Base-by-base conservation (phyloP, 164 flowering plant genomes). In the Litsea cubeba region DNA sequence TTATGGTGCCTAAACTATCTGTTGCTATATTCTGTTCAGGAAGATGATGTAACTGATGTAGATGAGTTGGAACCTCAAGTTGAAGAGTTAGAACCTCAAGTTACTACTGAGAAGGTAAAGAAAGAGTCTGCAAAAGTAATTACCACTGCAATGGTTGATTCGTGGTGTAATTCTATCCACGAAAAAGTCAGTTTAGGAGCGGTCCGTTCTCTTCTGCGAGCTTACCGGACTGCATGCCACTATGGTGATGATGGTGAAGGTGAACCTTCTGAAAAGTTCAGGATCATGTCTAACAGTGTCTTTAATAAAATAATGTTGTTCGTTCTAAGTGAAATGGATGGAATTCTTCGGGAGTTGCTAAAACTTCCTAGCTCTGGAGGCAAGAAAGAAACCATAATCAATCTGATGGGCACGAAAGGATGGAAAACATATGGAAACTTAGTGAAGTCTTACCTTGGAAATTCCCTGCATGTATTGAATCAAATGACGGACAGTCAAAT, bases 401-500 rank as follows among this genome's bases (percentile, higher is more conserved):
- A 85, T 18, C 70, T 89, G 77, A 84, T 84, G 88, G 76, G 24
- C 71, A 86, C 90, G 22, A 89, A 77, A 82, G 85, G 70, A 51
- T 95, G 99, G 99, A 92, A 90, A 80, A 88, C 78, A 64, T 81
- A 88, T 76, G 85, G 81, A 58, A 84, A 87, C 75, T 72, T 95
- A 64, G 89, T 94, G 80, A 93, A 90, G 85, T 92, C 99, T 35
- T 93, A 93, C 82, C 94, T 95, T 77, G 99, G 94, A 65, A 95
- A 95, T 85, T 80, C 97, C 11, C 83, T 95, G 32, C 98, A 95
- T 77, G 86, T 92, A 40, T 72, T 95, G 84, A 92, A 92, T 77
- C 97, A 94, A 81, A 95, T 95, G 99, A 95, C 99, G 5, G 98
- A 95, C 75, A 76, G 87, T 2, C 84, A 89, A 74, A 92, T 91